phyloP scores from a whole-genome alignment of 257 asterid genomes.

The Scutellaria galericulata region DNA sequence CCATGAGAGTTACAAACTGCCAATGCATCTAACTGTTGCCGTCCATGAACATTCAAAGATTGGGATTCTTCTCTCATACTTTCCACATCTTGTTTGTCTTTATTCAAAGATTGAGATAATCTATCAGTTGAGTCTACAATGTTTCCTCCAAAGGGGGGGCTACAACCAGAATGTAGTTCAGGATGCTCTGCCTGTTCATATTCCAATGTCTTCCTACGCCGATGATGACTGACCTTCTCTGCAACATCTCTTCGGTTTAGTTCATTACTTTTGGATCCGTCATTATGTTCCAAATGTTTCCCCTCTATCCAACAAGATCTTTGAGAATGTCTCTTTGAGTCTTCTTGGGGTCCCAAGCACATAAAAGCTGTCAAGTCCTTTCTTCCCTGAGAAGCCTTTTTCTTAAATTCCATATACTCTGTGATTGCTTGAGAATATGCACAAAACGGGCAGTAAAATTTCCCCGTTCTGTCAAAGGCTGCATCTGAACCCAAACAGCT shows the following conservation, averaged over 20 bases:
- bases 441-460: constrained; percentile 81
- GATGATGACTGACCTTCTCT: constrained; percentile 32
- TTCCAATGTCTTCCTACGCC: constrained; percentile 37
- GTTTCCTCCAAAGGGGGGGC: constrained; percentile 38
- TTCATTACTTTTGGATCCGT: constrained; percentile 30
- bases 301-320: constrained; percentile 30
- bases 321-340: constrained; percentile 33
- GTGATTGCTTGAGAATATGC: constrained; percentile 69
- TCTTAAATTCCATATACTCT: constrained; percentile 51
- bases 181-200: constrained; percentile 42
- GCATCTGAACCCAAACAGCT: constrained; percentile 57
- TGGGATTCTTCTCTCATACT: constrained; percentile 34
- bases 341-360: constrained; percentile 36
- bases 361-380: constrained; percentile 57
- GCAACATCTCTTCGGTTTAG: constrained; percentile 37
- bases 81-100: constrained; percentile 33
- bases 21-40: constrained; percentile 31
- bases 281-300: constrained; percentile 35
- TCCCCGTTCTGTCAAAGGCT: constrained; percentile 48
- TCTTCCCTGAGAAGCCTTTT: constrained; percentile 52
- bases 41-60: constrained; percentile 37
- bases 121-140: constrained; percentile 21
- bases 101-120: constrained; percentile 12
- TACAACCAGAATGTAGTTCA: constrained; percentile 28
- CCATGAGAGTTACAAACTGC: constrained; percentile 32